phyloP scores from a whole-genome alignment of 495 filamentous ascomycete genomes.

The Sordaria brevicollis region DNA sequence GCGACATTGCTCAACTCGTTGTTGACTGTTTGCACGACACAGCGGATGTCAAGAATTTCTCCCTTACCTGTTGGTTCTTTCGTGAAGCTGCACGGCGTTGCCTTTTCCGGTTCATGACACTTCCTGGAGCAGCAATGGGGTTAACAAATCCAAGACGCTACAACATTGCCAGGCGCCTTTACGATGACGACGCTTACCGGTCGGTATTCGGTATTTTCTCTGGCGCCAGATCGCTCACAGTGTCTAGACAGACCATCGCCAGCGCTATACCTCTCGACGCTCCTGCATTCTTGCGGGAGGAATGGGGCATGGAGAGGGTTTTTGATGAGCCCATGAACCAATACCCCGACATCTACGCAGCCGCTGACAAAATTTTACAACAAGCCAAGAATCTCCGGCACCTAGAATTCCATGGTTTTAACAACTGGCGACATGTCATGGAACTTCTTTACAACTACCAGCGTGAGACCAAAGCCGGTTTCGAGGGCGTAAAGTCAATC shows the following conservation, averaged over 20 bases:
- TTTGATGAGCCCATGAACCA: neutral
- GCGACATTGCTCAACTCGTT: neutral
- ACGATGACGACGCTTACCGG: neutral
- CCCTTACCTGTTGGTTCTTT: neutral
- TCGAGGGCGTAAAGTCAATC: neutral
- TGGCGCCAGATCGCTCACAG: neutral
- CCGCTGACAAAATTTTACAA: neutral
- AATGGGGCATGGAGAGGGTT: neutral
- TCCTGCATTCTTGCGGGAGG: neutral
- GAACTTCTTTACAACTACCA: neutral
- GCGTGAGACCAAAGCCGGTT: neutral
- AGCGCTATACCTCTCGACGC: neutral
- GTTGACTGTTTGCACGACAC: neutral
- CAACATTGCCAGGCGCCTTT: neutral
- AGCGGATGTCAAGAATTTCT: neutral
- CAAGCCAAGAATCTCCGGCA: neutral
- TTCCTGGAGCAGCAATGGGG: neutral
- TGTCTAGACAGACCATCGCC: neutral
- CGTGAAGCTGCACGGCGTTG: neutral
- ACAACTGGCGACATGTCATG: neutral
- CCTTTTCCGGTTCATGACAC: neutral
- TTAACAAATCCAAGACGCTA: neutral
- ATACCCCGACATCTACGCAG: neutral
- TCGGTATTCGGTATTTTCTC: neutral
- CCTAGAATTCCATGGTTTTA: neutral